Evolutionary conservation across 2,329 filamentous ascomycete genomes (phyloP).

Genomic region (Emydomyces testavorans): DNA sequence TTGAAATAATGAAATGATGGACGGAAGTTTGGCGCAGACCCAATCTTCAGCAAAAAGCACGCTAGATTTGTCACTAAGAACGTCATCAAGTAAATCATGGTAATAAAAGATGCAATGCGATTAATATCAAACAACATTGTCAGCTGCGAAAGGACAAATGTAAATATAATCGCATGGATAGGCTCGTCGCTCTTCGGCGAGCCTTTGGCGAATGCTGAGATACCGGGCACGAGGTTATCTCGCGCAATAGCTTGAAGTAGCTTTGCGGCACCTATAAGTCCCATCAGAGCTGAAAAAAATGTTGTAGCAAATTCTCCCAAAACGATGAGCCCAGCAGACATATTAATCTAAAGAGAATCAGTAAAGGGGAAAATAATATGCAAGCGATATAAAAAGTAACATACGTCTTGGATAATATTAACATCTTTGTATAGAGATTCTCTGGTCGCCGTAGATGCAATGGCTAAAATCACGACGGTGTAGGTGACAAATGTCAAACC

Average conservation of each 20-base stretch:
- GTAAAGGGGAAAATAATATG: neutral
- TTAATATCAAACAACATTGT: conserved; percentile 76
- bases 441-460: conserved; percentile 65
- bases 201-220: conserved; percentile 62
- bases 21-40: conserved; percentile 77
- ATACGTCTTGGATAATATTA: conserved; percentile 64
- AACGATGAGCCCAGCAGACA: conserved; percentile 62
- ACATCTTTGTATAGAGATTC: conserved; percentile 61
- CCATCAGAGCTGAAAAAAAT: conserved; percentile 79
- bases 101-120: conserved; percentile 78
- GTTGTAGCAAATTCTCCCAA: conserved; percentile 72
- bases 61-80: conserved; percentile 82
- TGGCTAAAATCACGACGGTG: conserved; percentile 61
- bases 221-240: conserved; percentile 65
- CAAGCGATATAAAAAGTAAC: conserved; percentile 15
- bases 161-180: conserved; percentile 61
- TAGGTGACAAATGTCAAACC: conserved; percentile 66
- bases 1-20: conserved; percentile 84
- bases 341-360: conserved; percentile 44
- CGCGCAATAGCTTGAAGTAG: conserved; percentile 71
- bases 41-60: conserved; percentile 75
- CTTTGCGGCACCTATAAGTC: conserved; percentile 73
- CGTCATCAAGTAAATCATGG: conserved; percentile 87
- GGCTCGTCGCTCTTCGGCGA: conserved; percentile 63
- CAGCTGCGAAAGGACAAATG: conserved; percentile 62